These are phyloP conservation scores for carrot (Daucus carota) DNA, from an alignment of 129 eudicot species.

Conservation along the genomic window DNA sequence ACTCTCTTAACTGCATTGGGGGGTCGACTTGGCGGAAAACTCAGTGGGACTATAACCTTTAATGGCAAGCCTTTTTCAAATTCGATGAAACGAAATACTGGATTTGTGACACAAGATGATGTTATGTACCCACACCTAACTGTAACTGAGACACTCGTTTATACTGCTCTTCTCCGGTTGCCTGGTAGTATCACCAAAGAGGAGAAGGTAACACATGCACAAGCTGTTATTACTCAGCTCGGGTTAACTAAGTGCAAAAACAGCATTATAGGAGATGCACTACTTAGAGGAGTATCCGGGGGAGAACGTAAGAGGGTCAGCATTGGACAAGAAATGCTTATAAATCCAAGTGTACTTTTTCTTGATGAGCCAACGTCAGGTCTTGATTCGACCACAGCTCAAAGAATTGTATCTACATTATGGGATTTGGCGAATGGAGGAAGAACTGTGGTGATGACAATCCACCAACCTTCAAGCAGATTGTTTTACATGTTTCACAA, in stretches of 20 bases:
- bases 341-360: constrained; percentile 72
- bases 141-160: constrained; percentile 69
- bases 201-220: constrained; percentile 38
- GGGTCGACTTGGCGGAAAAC: constrained; percentile 51
- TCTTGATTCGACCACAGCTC: constrained; percentile 87
- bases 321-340: constrained; percentile 90
- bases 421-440: constrained; percentile 71
- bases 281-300: constrained; percentile 62
- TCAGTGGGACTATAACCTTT: constrained; percentile 47
- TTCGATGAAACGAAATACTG: constrained; percentile 52
- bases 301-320: constrained; percentile 90
- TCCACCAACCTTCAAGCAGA: constrained; percentile 87
- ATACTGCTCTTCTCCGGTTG: constrained; percentile 60
- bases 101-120: constrained; percentile 85
- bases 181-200: constrained; percentile 35
- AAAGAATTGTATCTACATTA: constrained; percentile 60
- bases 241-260: constrained; percentile 53
- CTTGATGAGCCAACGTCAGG: constrained; percentile 94
- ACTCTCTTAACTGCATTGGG: constrained; percentile 65
- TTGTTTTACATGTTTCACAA: constrained; percentile 87
- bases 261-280: constrained; percentile 51
- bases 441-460: constrained; percentile 73
- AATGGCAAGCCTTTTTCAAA: constrained; percentile 50
- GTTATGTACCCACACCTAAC: constrained; percentile 69
- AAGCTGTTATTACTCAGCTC: constrained; percentile 51